Evolutionary conservation across 257 asterid species (phyloP), one percentile per base, ranked within the genome.

Genomic region (Misopates orontium): DNA sequence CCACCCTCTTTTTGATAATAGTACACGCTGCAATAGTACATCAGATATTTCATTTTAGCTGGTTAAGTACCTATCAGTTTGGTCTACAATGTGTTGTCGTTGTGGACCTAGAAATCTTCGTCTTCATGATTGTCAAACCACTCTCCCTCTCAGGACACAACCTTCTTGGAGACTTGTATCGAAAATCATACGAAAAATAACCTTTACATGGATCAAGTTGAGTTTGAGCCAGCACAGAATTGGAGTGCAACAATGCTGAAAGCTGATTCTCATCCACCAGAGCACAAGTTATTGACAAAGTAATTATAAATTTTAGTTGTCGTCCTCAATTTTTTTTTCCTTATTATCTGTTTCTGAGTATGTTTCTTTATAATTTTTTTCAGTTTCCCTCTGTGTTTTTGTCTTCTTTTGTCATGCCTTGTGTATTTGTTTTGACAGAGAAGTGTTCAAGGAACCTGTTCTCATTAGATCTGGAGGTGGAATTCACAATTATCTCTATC

Each of bases 191-290:
- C 99, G 42, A 93, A 93, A 83, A 80, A 95, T 72, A 86, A 88
- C 80, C 96, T 93, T 56, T 93, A 69, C 81, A 90, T 93, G 97
- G 99, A 88, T 80, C 97, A 93, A 93, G 99, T 93, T 64, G 99
- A 93, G 71, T 93, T 93, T 75, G 99, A 93, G 86, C 95, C 97
- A 1, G 84, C 95, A 70, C 97, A 80, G 61, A 66, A 86, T 68
- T 93, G 99, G 97, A 83, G 68, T 67, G 95, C 95, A n/a, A 83
- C 85, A 23, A 42, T 83, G 65, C 79, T 93, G 56, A 81, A 73
- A 76, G 79, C 85, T 50, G 82, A 75, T 73, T 86, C 83, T 77
- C 78, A 64, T 65, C 50, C 70, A 61, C 62, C 75, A 36, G 89
- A 83, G 71, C 60, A 71, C 61, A 79, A 79, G 73, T 71, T 64